Evolutionary conservation across 352 stramenopile genomes (phyloP), one percentile per base, ranked within the genome.

Genomic region (Phytopythium oedochilum): DNA sequence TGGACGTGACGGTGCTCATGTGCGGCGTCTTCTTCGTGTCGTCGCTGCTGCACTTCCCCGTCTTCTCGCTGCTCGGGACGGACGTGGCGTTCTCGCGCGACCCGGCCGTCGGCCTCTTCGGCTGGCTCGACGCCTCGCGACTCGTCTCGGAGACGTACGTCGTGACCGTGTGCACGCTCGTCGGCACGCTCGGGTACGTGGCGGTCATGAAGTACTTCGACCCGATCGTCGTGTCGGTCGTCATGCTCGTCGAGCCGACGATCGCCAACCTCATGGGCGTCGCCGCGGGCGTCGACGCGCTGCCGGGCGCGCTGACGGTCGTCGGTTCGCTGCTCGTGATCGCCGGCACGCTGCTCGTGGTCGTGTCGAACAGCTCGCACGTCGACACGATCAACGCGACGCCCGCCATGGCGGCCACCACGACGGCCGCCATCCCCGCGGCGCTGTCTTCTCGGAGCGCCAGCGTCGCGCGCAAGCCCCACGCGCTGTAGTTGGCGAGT

Each of bases 151-250:
- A 96, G 63, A 51, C 89, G 8, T 96, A 91, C 46, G 80, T 96
- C 50, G 86, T 93, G 14, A 44, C 96, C 25, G 72, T 96, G 20
- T 96, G 88, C 55, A 96, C 89, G 34, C 67, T 92, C 14, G 57
- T 96, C 0, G 87, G 89, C 51, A 95, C 84, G 12, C 78, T 92
- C 40, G 87, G 87, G 12, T 97, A 94, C 57, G 61, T 97, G 42
- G 73, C 74, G 3, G 83, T 92, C 12, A 88, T 97, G 76, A 96
- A 97, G 53, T 96, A 97, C 67, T 97, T 97, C 43, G 83, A 92
- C 42, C 75, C 88, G 25, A 89, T 97, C 50, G 87, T 96, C 23
- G 74, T 96, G 31, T 88, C 86, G 9, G 88, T 94, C 29, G 87
- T 95, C 31, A 94, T 91, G 70, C 68, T 97, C 12, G 60, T 96